Base-by-base conservation (phyloP, 768 basidiomycete genomes). In the Lactarius sanguifluus region DNA sequence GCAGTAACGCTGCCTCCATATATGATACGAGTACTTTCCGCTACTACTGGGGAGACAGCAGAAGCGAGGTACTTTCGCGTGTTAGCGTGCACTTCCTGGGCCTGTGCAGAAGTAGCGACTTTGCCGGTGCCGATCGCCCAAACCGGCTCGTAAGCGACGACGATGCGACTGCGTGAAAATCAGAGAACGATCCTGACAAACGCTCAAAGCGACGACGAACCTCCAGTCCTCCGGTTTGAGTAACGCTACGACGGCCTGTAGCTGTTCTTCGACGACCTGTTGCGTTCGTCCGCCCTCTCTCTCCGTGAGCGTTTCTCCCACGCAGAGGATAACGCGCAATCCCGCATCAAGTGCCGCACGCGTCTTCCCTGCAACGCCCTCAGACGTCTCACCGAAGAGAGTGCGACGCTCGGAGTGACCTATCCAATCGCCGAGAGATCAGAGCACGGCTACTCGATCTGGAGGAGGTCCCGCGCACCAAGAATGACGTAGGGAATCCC, bases 71-170 rank as follows among this genome's bases (percentile, higher is more conserved):
- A 97, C 13, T 79, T 72, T 71, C 97, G 91, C 73, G 96, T 88
- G 66, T 89, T 86, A 45, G 83, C 84, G 74, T 99, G 97, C 2
- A 92, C 87, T 50, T 95, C 91, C 78, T 98, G 96, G 1, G 97
- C 97, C 80, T 98, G 91, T n/a, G 81, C 82, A 0, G 91, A 81
- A 38, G 92, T 92, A 55, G 96, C 96, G 61, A 97, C 96, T 77
- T 91, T 96, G 69, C 96, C 96, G 15, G 96, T 98, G 55, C 97
- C 97, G 76, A 98, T 98, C 40, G 97, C 96, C 96, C 97, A 98
- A 20, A 98, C 93, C 52, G 95, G 93, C 77, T 96, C 94, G 77
- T 96, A 99, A 23, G 97, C 97, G 72, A 99, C 83, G 65, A 99
- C 96, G 73, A 98, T 82, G 69, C 91, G 86, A 73, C 94, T 96